Evolutionary conservation across 768 basidiomycete genomes (phyloP).

Genomic region (Gelatoporia subvermispora): DNA sequence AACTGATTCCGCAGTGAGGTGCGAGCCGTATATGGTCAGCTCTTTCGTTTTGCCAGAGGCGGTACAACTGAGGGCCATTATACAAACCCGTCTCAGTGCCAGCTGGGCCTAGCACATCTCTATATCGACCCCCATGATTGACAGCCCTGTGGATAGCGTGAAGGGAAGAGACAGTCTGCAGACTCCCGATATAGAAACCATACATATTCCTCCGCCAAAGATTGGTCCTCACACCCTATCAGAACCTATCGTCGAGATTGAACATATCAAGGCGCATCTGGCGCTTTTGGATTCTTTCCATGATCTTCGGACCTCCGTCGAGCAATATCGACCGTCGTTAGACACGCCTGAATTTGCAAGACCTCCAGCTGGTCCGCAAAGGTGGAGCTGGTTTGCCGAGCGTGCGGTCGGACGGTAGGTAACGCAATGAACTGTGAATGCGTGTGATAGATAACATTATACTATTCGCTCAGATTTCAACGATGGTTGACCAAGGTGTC

Average conservation of each 20-base stretch:
- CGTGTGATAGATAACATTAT: not conserved
- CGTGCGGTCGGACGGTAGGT: slow-evolving; percentile 34
- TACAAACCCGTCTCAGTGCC: too few relatives aligned
- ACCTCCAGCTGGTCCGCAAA: slow-evolving; percentile 22
- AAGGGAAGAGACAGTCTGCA: too few relatives aligned
- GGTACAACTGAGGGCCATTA: too few relatives aligned
- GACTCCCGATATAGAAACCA: too few relatives aligned
- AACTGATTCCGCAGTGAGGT: too few relatives aligned
- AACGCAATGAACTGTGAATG: not conserved
- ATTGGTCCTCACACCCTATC: not conserved
- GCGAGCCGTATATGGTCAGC: too few relatives aligned
- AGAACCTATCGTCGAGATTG: slow-evolving; percentile 24
- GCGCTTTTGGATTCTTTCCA: slow-evolving; percentile 29
- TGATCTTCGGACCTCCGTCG: slow-evolving; percentile 23
- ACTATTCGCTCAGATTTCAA: slow-evolving; percentile 29
- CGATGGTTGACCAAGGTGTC: slow-evolving; percentile 25
- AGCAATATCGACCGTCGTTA: too few relatives aligned
- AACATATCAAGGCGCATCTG: slow-evolving; percentile 30
- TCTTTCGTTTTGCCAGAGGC: too few relatives aligned
- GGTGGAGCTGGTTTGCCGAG: slow-evolving; percentile 37
- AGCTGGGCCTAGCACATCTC: too few relatives aligned
- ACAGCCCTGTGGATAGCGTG: too few relatives aligned
- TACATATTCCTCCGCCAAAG: too few relatives aligned
- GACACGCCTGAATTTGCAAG: slow-evolving; percentile 23
- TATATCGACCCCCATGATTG: too few relatives aligned